Evolutionary conservation across 164 flowering plant species (phyloP).

Genomic region (Stephania cephalantha): DNA sequence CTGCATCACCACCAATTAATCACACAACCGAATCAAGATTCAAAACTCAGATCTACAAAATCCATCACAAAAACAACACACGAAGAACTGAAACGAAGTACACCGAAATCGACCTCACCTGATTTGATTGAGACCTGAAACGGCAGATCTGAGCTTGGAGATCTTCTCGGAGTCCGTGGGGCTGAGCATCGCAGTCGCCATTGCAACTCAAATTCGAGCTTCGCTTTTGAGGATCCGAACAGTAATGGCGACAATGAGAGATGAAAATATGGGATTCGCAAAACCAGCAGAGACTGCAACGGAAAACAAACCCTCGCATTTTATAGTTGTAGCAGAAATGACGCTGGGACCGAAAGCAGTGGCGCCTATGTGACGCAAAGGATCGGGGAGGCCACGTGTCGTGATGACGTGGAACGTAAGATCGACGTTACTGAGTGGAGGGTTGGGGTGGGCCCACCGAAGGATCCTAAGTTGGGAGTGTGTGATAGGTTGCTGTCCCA

Average conservation of each 20-base stretch:
- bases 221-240: neutral
- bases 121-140: conserved; percentile 66
- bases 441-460: conserved; percentile 6
- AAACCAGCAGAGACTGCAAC: neutral
- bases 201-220: conserved; percentile 16
- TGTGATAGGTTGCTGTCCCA: too few relatives aligned
- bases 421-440: neutral
- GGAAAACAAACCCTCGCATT: neutral
- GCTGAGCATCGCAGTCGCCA: conserved; percentile 40
- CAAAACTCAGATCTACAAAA: conserved; percentile 11
- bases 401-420: neutral
- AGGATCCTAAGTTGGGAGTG: neutral
- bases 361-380: conserved; percentile 17
- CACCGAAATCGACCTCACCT: conserved; percentile 36
- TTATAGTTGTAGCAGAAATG: conserved; percentile 3
- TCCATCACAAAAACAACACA: neutral
- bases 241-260: conserved; percentile 8
- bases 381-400: conserved; percentile 4
- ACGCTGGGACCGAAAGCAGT: conserved; percentile 6
- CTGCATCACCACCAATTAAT: conserved; percentile 32
- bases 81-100: neutral
- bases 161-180: conserved; percentile 53
- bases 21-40: neutral
- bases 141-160: conserved; percentile 50
- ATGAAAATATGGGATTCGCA: conserved; percentile 1